Evolutionary conservation across 768 basidiomycete genomes (phyloP).

Genomic region (Tremella mesenterica): DNA sequence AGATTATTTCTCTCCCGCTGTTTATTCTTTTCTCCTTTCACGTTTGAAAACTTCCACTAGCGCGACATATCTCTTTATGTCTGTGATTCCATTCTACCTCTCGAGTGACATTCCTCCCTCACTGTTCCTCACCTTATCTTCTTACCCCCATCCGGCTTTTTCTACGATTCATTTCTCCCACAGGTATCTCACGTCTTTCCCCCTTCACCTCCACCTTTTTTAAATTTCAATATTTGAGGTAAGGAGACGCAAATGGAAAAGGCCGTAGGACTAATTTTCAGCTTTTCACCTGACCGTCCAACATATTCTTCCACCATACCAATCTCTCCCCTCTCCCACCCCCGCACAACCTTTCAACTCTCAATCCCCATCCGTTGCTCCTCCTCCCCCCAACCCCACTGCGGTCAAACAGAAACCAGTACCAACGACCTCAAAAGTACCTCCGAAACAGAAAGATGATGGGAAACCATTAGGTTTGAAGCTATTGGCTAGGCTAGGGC

Average conservation of each 20-base stretch:
- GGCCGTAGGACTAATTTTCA: constrained; percentile 13
- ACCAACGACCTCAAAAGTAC: no score
- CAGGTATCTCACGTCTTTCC: not conserved
- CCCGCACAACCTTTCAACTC: constrained; percentile 5
- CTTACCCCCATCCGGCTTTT: not conserved
- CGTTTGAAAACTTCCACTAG: no score
- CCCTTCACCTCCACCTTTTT: not conserved
- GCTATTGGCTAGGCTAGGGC: constrained; percentile 22
- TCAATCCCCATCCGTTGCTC: no score
- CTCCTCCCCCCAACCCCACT: not conserved
- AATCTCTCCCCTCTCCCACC: constrained; percentile 12
- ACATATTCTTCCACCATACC: constrained; percentile 23
- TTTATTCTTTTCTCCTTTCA: no score
- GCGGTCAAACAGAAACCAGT: not conserved
- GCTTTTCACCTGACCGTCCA: constrained; percentile 22
- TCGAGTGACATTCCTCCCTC: not conserved
- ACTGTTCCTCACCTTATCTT: not conserved
- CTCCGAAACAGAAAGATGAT: not conserved
- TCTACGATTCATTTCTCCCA: no score
- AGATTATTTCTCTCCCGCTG: no score
- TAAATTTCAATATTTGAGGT: not conserved
- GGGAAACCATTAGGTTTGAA: constrained; percentile 25
- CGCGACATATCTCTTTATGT: no score
- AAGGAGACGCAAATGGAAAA: no score
- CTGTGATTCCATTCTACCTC: no score